Conservation (phyloP, 202 grass and related monocot species). For the Tripidium arundinaceum region DNA sequence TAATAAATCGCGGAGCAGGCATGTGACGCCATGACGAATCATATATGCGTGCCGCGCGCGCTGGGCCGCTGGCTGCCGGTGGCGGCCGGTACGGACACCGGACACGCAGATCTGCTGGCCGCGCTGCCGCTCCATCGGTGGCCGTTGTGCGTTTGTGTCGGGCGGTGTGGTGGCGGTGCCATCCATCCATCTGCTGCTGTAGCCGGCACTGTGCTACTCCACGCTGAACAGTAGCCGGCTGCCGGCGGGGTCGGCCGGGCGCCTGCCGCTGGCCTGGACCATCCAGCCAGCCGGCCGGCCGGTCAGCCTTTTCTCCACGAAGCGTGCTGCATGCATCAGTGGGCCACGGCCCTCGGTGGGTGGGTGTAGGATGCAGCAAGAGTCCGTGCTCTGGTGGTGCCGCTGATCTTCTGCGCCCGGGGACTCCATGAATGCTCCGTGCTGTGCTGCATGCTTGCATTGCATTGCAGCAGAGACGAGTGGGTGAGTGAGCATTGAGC, state of each 20-base stretch:
- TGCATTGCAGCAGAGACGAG: no score
- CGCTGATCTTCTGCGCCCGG: neutral
- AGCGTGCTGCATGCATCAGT: neutral
- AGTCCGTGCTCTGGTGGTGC: neutral
- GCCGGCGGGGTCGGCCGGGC: no score
- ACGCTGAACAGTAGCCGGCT: slow-evolving; percentile 13
- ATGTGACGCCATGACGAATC: neutral
- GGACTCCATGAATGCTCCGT: neutral
- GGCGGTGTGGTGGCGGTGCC: no score
- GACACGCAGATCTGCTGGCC: neutral
- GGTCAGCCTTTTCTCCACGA: neutral
- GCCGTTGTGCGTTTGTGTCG: no score
- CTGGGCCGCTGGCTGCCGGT: no score
- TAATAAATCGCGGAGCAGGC: no score
- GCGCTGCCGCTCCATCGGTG: no score
- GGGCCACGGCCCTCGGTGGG: neutral
- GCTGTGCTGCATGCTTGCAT: no score
- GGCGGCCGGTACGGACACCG: neutral
- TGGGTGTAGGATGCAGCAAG: neutral
- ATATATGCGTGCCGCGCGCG: no score
- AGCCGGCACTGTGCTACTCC: slow-evolving; percentile 5
- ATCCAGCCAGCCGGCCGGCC: neutral
- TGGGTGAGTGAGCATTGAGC: no score
- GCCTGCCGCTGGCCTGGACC: neutral
- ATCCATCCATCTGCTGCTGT: neutral